These are phyloP conservation scores for Mrakia frigida DNA, from an alignment of 768 basidiomycete species.

Conservation along the genomic window DNA sequence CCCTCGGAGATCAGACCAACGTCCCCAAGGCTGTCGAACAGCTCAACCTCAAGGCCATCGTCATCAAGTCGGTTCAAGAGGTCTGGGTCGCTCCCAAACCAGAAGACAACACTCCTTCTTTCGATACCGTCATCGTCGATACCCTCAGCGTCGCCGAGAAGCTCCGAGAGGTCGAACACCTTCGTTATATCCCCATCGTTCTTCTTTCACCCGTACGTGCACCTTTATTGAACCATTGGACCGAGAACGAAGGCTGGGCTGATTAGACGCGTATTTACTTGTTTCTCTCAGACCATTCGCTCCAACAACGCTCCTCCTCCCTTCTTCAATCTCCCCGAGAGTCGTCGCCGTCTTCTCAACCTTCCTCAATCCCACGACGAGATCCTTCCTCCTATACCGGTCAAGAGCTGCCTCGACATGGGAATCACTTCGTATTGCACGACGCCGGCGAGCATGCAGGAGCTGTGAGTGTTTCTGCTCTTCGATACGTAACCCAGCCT, in stretches of 20 bases:
- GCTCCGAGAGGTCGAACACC: slow-evolving; percentile 84
- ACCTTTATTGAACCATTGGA: slow-evolving; percentile 51
- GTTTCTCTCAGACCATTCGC: slow-evolving; percentile 11
- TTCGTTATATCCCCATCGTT: slow-evolving; percentile 94
- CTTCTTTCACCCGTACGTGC: slow-evolving; percentile 64
- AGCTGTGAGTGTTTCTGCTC: slow-evolving; percentile 50
- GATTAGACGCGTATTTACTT: background rate
- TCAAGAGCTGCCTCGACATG: slow-evolving; percentile 95
- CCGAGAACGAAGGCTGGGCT: slow-evolving; percentile 46
- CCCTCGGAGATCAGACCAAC: slow-evolving; percentile 64
- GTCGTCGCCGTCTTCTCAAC: slow-evolving; percentile 39
- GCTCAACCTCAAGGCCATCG: slow-evolving; percentile 69
- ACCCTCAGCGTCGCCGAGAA: slow-evolving; percentile 76
- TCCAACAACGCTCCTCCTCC: slow-evolving; percentile 38
- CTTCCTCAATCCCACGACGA: slow-evolving; percentile 41
- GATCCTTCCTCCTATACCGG: slow-evolving; percentile 49
- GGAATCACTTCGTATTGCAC: slow-evolving; percentile 93
- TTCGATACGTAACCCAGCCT: background rate
- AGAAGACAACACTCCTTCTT: slow-evolving; percentile 56
- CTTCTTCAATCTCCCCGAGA: slow-evolving; percentile 43
- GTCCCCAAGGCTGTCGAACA: slow-evolving; percentile 72
- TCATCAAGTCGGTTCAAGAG: slow-evolving; percentile 71
- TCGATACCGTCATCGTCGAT: slow-evolving; percentile 95
- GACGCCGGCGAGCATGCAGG: slow-evolving; percentile 78
- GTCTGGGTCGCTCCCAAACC: slow-evolving; percentile 51